phyloP scores from a whole-genome alignment of 257 asterid species.

The Solanum pennellii region DNA sequence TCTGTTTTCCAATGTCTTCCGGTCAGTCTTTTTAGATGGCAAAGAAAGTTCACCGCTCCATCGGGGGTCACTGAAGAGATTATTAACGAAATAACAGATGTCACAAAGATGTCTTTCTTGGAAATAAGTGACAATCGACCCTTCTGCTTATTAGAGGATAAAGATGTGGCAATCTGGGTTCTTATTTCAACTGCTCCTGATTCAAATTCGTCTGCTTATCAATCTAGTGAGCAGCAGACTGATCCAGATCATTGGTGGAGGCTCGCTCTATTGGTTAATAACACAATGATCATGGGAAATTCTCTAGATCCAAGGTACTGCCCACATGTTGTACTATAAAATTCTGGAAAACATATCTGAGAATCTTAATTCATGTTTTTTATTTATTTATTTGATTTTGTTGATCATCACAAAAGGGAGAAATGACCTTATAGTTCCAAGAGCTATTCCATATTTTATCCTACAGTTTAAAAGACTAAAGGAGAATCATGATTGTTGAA shows the following conservation, averaged over 20 bases:
- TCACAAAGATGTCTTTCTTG: constrained; percentile 42
- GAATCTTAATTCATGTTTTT: neutral
- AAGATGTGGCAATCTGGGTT: constrained; percentile 70
- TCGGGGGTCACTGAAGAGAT: constrained; percentile 16
- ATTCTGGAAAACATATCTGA: neutral
- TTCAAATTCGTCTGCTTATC: constrained; percentile 19
- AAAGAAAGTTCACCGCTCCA: constrained; percentile 19
- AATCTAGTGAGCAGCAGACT: constrained; percentile 23
- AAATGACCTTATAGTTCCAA: neutral
- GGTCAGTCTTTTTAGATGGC: constrained; percentile 52
- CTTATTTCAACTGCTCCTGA: constrained; percentile 46
- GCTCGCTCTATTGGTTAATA: constrained; percentile 71
- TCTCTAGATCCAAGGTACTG: constrained; percentile 52
- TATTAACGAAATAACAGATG: constrained; percentile 43
- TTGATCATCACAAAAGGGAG: neutral
- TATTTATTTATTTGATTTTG: neutral
- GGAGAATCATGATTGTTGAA: neutral
- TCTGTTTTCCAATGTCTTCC: constrained; percentile 56
- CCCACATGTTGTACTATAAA: neutral
- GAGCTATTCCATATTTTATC: neutral
- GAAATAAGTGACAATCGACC: constrained; percentile 14
- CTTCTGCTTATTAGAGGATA: constrained; percentile 24
- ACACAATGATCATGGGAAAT: constrained; percentile 58
- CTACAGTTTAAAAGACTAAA: neutral
- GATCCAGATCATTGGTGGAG: constrained; percentile 34